A percentile compares a stretch with the other conserved stretches of the same genome.
Conservation (phyloP, 495 filamentous ascomycete genomes). For the Daldinia decipiens region DNA sequence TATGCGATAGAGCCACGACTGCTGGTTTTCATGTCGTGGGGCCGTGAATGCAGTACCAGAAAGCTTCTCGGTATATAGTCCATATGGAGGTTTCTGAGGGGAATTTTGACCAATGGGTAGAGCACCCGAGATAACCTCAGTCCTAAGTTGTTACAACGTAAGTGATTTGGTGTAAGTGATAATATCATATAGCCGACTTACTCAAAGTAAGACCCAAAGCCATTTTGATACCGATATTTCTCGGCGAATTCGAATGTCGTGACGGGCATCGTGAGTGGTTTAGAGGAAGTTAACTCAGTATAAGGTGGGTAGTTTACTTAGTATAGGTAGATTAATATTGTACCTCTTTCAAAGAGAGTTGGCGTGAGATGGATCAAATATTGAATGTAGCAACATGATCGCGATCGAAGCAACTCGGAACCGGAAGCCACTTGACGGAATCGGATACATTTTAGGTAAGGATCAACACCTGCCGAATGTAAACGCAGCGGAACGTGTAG, state of each 20-base stretch:
- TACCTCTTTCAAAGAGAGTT: neutral
- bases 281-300: conserved; percentile 1
- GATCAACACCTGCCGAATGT: conserved; percentile 40
- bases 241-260: conserved; percentile 64
- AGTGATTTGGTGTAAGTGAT: conserved; percentile 1
- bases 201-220: conserved; percentile 73
- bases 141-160: conserved; percentile 44
- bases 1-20: conserved; percentile 95
- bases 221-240: conserved; percentile 74
- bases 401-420: neutral
- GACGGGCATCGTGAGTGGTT: conserved; percentile 62
- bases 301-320: neutral
- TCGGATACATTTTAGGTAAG: conserved; percentile 15
- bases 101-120: conserved; percentile 78
- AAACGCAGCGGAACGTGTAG: conserved; percentile 30
- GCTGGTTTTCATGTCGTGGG: conserved; percentile 86
- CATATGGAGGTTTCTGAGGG: conserved; percentile 84
- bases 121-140: conserved; percentile 58
- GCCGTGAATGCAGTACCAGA: conserved; percentile 95
- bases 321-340: conserved; percentile 17
- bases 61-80: conserved; percentile 92
- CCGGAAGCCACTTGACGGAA: neutral
- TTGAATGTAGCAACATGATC: conserved; percentile 21
- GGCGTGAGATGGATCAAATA: conserved; percentile 7
- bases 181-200: conserved; percentile 45